Percentiles rank a stretch among this genome's conserved stretches.
These are phyloP conservation scores for Cryptosporidium sp. DNA, from an alignment of 169 alveolate species.

Conservation along the genomic window DNA sequence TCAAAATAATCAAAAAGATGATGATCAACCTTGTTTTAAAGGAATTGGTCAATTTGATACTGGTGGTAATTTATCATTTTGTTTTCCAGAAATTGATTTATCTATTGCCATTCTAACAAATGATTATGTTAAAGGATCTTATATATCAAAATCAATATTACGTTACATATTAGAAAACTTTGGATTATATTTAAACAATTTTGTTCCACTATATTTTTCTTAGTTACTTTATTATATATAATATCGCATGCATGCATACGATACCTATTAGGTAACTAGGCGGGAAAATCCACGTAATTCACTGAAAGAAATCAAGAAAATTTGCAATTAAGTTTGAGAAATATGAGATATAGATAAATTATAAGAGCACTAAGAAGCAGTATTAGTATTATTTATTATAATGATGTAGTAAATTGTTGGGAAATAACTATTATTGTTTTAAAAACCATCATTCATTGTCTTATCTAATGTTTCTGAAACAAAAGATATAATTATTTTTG, in stretches of 20 bases:
- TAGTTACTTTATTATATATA: background rate
- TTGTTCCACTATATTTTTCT: constrained; percentile 13
- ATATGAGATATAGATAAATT: constrained; percentile 10
- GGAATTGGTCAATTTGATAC: constrained; percentile 81
- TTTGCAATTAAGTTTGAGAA: background rate
- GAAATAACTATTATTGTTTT: background rate
- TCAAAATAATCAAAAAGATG: background rate
- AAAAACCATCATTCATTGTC: background rate
- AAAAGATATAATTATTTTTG: no score
- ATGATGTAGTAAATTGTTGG: background rate
- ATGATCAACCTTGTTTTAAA: background rate
- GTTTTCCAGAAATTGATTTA: constrained; percentile 80
- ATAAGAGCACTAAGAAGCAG: constrained; percentile 18
- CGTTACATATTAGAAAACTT: constrained; percentile 27
- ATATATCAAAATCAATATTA: constrained; percentile 43
- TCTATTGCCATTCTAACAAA: constrained; percentile 78
- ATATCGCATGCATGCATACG: background rate
- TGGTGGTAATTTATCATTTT: constrained; percentile 78
- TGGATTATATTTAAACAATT: constrained; percentile 21
- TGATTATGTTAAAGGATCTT: constrained; percentile 78
- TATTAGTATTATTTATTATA: background rate
- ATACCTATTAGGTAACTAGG: background rate
- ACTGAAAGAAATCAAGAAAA: background rate
- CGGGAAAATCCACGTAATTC: background rate
- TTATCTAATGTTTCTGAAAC: background rate